These are phyloP conservation scores for Capronia coronata DNA, from an alignment of 2,329 filamentous ascomycete species.

Conservation along the genomic window DNA sequence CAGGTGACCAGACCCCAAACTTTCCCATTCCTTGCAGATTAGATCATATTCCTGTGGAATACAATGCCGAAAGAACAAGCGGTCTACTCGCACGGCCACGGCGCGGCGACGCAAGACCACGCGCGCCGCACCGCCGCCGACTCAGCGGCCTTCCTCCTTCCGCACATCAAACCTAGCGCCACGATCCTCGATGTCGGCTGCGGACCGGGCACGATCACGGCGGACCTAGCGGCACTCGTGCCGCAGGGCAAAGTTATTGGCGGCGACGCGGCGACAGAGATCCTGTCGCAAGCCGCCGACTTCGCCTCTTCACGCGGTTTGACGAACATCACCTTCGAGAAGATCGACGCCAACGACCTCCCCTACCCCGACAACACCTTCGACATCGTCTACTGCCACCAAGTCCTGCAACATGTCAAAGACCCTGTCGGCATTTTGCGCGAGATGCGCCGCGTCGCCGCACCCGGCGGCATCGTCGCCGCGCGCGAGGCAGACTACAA, in stretches of 20 bases:
- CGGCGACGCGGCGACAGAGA: slow-evolving; percentile 30
- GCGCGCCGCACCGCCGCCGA: slow-evolving; percentile 33
- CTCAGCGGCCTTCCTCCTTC: slow-evolving; percentile 37
- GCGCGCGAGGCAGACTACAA: slow-evolving; percentile 36
- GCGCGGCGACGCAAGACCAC: slow-evolving; percentile 35
- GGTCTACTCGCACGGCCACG: slow-evolving; percentile 38
- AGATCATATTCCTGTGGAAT: too few species aligned
- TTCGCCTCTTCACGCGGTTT: slow-evolving; percentile 31
- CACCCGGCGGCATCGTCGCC: slow-evolving; percentile 49
- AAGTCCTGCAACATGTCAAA: slow-evolving; percentile 52
- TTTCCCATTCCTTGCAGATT: too few species aligned
- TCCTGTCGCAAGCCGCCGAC: slow-evolving; percentile 32
- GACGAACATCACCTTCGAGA: slow-evolving; percentile 34
- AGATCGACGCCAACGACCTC: slow-evolving; percentile 39
- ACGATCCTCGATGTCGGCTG: slow-evolving; percentile 41
- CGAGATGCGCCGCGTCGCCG: slow-evolving; percentile 51
- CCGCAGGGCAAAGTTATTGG: slow-evolving; percentile 38
- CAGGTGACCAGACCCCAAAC: too few species aligned
- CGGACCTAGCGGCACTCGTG: slow-evolving; percentile 36
- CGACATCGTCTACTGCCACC: slow-evolving; percentile 55
- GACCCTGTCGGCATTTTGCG: slow-evolving; percentile 46
- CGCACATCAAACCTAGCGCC: slow-evolving; percentile 34
- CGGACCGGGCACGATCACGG: slow-evolving; percentile 41
- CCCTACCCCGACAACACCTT: slow-evolving; percentile 45
- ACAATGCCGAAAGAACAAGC: slow-evolving; percentile 24